phyloP scores from a whole-genome alignment of 2,329 filamentous ascomycete genomes.

The Amauroascus verrucosus region DNA sequence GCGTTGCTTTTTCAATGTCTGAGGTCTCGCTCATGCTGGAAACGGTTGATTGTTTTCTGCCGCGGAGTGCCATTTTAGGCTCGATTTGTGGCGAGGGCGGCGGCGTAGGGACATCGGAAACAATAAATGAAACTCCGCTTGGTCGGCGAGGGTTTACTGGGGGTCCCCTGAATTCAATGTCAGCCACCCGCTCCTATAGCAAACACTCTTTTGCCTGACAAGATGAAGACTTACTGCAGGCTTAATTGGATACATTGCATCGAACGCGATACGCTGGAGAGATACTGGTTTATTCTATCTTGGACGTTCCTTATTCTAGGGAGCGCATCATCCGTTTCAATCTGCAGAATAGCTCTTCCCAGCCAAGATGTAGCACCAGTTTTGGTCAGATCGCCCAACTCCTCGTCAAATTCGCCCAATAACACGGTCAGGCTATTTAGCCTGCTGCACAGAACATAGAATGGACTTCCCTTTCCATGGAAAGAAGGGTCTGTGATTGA shows the following conservation, averaged over 20 bases:
- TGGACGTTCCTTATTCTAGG: constrained; percentile 6
- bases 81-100: neutral
- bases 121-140: neutral
- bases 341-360: constrained; percentile 5
- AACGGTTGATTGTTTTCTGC: neutral
- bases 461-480: neutral
- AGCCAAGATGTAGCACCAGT: constrained; percentile 4
- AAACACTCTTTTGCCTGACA: neutral
- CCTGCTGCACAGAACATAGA: constrained; percentile 4
- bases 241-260: constrained; percentile 1
- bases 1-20: constrained; percentile 6
- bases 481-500: constrained; percentile 1
- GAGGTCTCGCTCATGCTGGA: constrained; percentile 5
- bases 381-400: constrained; percentile 8
- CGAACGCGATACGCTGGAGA: constrained; percentile 1
- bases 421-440: neutral
- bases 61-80: neutral
- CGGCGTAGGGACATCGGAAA: neutral
- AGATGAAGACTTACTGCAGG: constrained; percentile 3
- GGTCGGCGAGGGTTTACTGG: neutral
- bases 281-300: constrained; percentile 5
- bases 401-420: constrained; percentile 3
- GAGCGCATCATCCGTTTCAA: constrained; percentile 5
- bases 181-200: neutral
- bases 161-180: neutral